Conservation (phyloP, 2,329 filamentous ascomycete genomes). For the Penicillium decumbens region DNA sequence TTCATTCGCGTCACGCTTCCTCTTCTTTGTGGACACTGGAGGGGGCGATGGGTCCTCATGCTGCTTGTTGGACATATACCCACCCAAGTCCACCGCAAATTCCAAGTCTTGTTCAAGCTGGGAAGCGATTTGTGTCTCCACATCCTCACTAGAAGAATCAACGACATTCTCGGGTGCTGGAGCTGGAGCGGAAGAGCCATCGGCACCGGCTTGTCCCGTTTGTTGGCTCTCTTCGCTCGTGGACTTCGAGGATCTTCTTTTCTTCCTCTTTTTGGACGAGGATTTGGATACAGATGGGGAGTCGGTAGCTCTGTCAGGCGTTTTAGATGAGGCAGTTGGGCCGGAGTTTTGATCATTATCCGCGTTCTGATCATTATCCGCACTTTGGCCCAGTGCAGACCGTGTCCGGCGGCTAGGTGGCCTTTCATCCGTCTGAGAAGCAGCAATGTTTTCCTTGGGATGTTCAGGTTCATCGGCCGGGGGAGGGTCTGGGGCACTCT, state of each 20-base stretch:
- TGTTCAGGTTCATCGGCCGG: constrained; percentile 7
- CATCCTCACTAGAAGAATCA: constrained; percentile 39
- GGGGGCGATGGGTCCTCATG: background rate
- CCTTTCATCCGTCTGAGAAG: constrained; percentile 8
- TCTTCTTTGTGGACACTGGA: constrained; percentile 29
- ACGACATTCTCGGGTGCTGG: constrained; percentile 21
- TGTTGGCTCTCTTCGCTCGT: background rate
- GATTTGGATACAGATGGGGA: constrained; percentile 7
- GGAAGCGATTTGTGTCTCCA: constrained; percentile 44
- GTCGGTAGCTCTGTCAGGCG: constrained; percentile 5
- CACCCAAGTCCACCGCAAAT: constrained; percentile 32
- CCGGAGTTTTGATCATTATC: constrained; percentile 3
- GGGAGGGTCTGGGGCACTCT: constrained; percentile 2
- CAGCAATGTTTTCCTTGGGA: constrained; percentile 7
- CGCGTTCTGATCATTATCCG: constrained; percentile 5
- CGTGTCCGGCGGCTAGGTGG: constrained; percentile 22
- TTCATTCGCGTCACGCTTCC: constrained; percentile 30
- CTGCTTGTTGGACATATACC: constrained; percentile 1
- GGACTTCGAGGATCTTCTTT: constrained; percentile 1
- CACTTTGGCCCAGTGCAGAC: constrained; percentile 21
- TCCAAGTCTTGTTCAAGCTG: constrained; percentile 45
- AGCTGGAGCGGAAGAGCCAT: background rate
- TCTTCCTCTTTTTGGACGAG: constrained; percentile 11
- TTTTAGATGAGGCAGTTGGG: constrained; percentile 1
- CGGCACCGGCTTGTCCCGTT: background rate